These are phyloP conservation scores for Aspergillus novofumigatus DNA, from an alignment of 2,329 filamentous ascomycete species.

Conservation along the genomic window DNA sequence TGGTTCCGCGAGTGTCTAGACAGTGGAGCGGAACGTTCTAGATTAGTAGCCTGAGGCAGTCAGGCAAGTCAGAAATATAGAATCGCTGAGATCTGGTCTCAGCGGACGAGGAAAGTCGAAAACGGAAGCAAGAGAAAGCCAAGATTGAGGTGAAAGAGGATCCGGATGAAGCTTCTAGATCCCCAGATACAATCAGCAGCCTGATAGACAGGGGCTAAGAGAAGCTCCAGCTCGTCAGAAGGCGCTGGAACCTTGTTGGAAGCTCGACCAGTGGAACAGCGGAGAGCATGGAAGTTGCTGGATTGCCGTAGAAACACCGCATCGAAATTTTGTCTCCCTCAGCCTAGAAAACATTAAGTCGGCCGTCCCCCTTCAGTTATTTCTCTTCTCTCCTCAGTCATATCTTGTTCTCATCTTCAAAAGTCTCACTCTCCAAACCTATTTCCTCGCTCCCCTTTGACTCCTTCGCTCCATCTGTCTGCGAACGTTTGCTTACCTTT, in stretches of 20 bases:
- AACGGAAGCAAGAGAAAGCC: neutral
- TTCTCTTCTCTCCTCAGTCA: conserved; percentile 13
- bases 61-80: neutral
- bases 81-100: neutral
- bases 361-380: conserved; percentile 11
- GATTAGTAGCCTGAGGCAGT: conserved; percentile 21
- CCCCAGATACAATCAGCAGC: neutral
- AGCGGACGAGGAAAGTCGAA: neutral
- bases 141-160: neutral
- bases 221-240: conserved; percentile 7
- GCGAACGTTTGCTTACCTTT: conserved; percentile 6
- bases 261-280: conserved; percentile 5
- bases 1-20: conserved; percentile 6
- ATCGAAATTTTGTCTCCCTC: conserved; percentile 24
- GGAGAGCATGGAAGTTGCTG: conserved; percentile 34
- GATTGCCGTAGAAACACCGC: conserved; percentile 36
- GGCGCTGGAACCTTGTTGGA: conserved; percentile 10
- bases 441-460: conserved; percentile 4
- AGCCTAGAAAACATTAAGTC: conserved; percentile 27
- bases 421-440: neutral
- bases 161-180: conserved; percentile 5
- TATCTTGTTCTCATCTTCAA: conserved; percentile 5
- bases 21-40: conserved; percentile 33
- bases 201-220: neutral
- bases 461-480: conserved; percentile 13